phyloP scores from a whole-genome alignment of 179 eudicot genomes.

The Carnegiea gigantea region DNA sequence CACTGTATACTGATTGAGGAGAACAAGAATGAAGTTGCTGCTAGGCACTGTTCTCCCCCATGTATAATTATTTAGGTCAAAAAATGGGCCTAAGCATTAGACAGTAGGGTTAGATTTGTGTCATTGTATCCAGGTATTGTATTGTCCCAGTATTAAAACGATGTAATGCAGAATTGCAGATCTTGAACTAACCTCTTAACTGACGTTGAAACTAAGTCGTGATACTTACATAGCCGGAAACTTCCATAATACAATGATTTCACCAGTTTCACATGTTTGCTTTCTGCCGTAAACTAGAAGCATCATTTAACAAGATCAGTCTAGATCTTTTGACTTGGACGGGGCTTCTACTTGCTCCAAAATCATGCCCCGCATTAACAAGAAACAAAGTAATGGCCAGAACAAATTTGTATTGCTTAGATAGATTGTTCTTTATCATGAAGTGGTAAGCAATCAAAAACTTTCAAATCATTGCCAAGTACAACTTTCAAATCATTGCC shows the following conservation, averaged over 20 bases:
- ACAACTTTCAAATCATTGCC: too few relatives aligned
- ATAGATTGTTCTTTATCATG: neutral
- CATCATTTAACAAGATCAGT: neutral
- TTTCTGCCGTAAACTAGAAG: neutral
- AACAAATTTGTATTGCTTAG: neutral
- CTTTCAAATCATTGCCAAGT: too few relatives aligned
- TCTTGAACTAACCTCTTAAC: conserved; percentile 3
- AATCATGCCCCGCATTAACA: neutral
- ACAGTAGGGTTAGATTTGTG: conserved; percentile 22
- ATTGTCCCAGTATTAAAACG: conserved; percentile 30
- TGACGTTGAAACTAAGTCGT: neutral
- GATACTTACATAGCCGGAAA: neutral
- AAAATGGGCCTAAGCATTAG: conserved; percentile 24
- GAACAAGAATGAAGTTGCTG: neutral
- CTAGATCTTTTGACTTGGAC: neutral
- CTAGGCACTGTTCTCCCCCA: conserved; percentile 10
- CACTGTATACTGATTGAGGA: conserved; percentile 12
- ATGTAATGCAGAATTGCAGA: conserved; percentile 17
- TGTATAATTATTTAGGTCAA: conserved; percentile 21
- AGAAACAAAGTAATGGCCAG: neutral
- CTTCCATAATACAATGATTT: neutral
- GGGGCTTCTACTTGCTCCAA: neutral
- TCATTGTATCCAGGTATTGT: conserved; percentile 29
- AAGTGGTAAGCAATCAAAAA: too few relatives aligned
- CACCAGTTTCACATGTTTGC: neutral